Base-by-base conservation (phyloP, 257 asterid genomes). In the Gardenia jasminoides region DNA sequence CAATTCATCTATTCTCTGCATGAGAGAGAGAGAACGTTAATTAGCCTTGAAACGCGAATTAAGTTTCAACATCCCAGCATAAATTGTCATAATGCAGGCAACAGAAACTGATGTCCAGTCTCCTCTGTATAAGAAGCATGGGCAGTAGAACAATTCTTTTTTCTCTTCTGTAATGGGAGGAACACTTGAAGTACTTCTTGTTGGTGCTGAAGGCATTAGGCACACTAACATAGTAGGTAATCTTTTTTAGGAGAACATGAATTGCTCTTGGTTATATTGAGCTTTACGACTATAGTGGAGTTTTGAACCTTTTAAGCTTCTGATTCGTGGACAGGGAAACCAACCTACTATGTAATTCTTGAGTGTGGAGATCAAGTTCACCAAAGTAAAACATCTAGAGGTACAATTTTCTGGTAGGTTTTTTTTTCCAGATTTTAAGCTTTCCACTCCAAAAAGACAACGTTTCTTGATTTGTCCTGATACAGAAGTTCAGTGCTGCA, bases 161-260 rank as follows among this genome's bases (percentile, higher is more conserved):
- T 74, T 33, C 56, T 69, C 11, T 43, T 28, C 65, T 64, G 48
- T 48, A 67, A 90, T 90, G 97, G 93, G 96, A 77, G 94, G 93
- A 75, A 77, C 80, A 47, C 97, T 92, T 71, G 94, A 94, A 90
- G 93, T 94, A 43, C 83, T 92, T 80, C 90, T 92, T 50, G 97
- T 94, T 70, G 87, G 91, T 70, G 97, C 93, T 20, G 59, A 88
- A 83, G 97, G 90, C 85, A 82, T 94, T 39, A 82, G 72, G 17
- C 89, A 52, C 70, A 47, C 84, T 62, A 85, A 70, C 47, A 41
- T 88, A 43, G 67, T 90, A 52, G 93, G 98, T 93, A 88, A 74
- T 30, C 17, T 52, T 52, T 52, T 50, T 50, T 15, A 19, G 17
- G 59, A 20, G 59, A 50, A 52, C 22, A 16, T 52, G 59, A 52